phyloP scores from a whole-genome alignment of 1,284 basidiomycete species.

The Coniophora puteana region DNA sequence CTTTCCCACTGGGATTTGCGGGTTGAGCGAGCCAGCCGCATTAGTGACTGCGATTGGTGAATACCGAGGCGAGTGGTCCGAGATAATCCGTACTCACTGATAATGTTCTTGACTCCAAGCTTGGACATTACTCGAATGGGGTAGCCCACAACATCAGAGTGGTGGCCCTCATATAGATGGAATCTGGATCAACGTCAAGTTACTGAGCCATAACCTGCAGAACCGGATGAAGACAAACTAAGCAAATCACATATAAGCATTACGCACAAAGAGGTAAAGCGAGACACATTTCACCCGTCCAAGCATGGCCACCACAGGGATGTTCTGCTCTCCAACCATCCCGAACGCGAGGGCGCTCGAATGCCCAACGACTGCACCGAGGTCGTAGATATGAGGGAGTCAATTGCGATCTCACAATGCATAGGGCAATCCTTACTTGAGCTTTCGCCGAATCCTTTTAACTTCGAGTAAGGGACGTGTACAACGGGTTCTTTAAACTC shows the following conservation, averaged over 20 bases:
- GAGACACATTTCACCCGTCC: conserved; percentile 54
- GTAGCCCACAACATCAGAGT: conserved; percentile 63
- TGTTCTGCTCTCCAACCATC: conserved; percentile 51
- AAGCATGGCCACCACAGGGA: conserved; percentile 82
- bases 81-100: conserved; percentile 47
- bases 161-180: conserved; percentile 80
- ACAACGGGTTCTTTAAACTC: conserved; percentile 52
- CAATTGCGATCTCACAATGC: not conserved
- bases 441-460: conserved; percentile 70
- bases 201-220: not conserved
- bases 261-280: not conserved
- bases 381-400: not conserved
- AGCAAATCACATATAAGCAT: too few relatives aligned
- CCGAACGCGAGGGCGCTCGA: conserved; percentile 78
- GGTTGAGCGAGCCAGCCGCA: conserved; percentile 77
- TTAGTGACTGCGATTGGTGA: conserved; percentile 64
- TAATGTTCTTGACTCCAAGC: conserved; percentile 69
- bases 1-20: conserved; percentile 71
- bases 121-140: conserved; percentile 75
- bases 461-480: conserved; percentile 53
- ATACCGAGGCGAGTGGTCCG: not conserved
- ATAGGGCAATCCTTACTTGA: conserved; percentile 47
- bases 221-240: not conserved
- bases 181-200: conserved; percentile 38
- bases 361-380: conserved; percentile 62